phyloP scores from a whole-genome alignment of 1,284 basidiomycete species.

The Apiotrichum akiyoshidainum region DNA sequence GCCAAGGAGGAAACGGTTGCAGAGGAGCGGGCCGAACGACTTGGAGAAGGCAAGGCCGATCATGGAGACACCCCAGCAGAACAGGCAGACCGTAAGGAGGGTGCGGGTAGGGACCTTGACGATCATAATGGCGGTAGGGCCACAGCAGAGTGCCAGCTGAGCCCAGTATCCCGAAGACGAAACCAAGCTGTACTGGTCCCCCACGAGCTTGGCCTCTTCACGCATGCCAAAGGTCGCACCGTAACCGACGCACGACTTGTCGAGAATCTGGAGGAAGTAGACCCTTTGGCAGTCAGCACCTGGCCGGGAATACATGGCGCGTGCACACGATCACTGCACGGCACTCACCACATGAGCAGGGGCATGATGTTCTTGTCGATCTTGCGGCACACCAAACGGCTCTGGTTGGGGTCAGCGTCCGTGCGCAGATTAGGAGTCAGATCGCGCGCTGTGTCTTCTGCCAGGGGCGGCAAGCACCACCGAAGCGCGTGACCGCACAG shows the following conservation, averaged over 20 bases:
- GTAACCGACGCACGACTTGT: constrained; percentile 36
- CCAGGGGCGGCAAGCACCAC: too few relatives aligned
- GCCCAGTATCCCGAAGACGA: constrained; percentile 25
- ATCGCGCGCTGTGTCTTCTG: not conserved
- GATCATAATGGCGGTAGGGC: constrained; percentile 44
- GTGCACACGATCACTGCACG: too few relatives aligned
- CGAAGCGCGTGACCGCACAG: constrained; percentile 5
- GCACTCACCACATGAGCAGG: constrained; percentile 32
- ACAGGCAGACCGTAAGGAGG: constrained; percentile 42
- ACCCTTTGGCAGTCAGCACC: constrained; percentile 20
- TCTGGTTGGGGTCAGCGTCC: not conserved
- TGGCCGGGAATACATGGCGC: too few relatives aligned
- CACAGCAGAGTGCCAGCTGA: constrained; percentile 28
- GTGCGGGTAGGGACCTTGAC: constrained; percentile 39
- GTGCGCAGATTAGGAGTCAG: not conserved
- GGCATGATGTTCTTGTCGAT: constrained; percentile 39
- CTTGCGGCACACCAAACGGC: constrained; percentile 20
- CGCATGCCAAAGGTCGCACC: constrained; percentile 28
- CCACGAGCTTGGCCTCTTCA: constrained; percentile 27
- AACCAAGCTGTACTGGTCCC: constrained; percentile 34
- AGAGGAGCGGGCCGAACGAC: constrained; percentile 33
- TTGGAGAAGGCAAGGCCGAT: constrained; percentile 24
- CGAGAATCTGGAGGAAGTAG: constrained; percentile 46
- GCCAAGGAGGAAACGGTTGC: constrained; percentile 47
- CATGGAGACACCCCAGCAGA: constrained; percentile 37